Base-by-base conservation (phyloP, 108 stramenopile species). In the Cylindrotheca closterium region DNA sequence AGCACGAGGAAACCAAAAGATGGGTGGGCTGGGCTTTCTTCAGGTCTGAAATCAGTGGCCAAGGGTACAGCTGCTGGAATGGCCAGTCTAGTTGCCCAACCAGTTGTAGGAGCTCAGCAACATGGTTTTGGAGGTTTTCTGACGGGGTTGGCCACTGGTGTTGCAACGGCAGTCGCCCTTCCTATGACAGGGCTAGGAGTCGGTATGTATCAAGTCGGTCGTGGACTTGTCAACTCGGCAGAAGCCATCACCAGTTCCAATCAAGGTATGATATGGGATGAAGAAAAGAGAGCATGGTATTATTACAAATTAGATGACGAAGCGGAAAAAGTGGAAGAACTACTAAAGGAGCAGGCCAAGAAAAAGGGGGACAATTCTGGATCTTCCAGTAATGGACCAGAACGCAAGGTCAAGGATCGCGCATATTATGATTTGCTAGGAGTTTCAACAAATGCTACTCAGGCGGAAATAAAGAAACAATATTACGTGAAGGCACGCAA, bases 391-490 rank as follows among this genome's bases (percentile, higher is more conserved):
- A 52, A 30, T 10, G 69, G 65, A 28, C 65, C 63, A 8, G 79
- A 75, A 61, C 74, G 77, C 45, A 55, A 66, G 32, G 93, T 96
- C 26, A 89, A 91, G 61, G 91, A 93, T 70, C 78, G 83, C 15
- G 64, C 79, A 51, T 95, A 75, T 65, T 97, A 97, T 60, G 86
- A 93, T 63, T 56, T 97, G 47, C 63, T 97, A 30, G 81, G 86
- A 12, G 93, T 97, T 2, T 59, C 79, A 12, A 84, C 94, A 33
- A 84, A 85, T 63, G 94, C 96, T 19, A 70, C 81, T 2, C 64
- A 83, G 49, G 74, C 63, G n/a, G 88, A 94, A 67, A 92, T 97
- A 49, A 94, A 93, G 58, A 95, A 95, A 69, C 92, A 90, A 3
- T 97, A 97, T 58, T 94, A 91, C 69, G 87, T 89, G 46, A 81